These are phyloP conservation scores for Teunomyces tritomae DNA, from an alignment of 805 yeast genomes.

Conservation along the genomic window DNA sequence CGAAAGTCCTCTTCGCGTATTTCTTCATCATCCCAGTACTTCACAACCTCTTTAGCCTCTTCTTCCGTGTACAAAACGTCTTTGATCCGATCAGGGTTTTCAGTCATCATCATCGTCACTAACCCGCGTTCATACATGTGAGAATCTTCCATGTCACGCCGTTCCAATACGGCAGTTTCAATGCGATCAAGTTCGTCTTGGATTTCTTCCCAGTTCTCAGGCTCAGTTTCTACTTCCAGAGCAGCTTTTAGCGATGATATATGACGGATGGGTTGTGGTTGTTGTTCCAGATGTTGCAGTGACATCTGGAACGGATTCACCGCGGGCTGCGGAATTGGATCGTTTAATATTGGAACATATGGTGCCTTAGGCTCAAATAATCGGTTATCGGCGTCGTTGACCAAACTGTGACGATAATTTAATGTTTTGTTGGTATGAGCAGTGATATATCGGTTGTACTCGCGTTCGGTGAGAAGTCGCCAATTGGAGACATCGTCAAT, in stretches of 20 bases:
- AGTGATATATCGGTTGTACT: slow-evolving; percentile 5
- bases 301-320: no score
- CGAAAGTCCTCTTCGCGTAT: neutral
- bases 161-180: slow-evolving; percentile 9
- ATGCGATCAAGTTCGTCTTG: neutral
- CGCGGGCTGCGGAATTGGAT: neutral
- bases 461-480: slow-evolving; percentile 7
- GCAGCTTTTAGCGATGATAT: neutral
- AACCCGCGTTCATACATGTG: slow-evolving; percentile 14
- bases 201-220: neutral
- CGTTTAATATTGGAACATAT: neutral
- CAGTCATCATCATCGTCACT: slow-evolving; percentile 7
- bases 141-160: slow-evolving; percentile 7
- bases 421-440: neutral
- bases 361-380: neutral
- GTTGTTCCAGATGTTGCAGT: neutral
- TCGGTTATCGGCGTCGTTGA: neutral
- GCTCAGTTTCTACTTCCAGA: neutral
- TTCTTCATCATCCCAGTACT: slow-evolving; percentile 8
- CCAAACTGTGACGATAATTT: neutral
- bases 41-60: slow-evolving; percentile 11
- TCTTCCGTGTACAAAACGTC: slow-evolving; percentile 4
- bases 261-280: neutral
- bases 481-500: slow-evolving; percentile 7
- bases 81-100: slow-evolving; percentile 1